A percentile compares a stretch with the other conserved stretches of the same genome.
Evolutionary conservation across 1,284 basidiomycete genomes (phyloP).

Genomic region (Cutaneotrichosporon dermatis): DNA sequence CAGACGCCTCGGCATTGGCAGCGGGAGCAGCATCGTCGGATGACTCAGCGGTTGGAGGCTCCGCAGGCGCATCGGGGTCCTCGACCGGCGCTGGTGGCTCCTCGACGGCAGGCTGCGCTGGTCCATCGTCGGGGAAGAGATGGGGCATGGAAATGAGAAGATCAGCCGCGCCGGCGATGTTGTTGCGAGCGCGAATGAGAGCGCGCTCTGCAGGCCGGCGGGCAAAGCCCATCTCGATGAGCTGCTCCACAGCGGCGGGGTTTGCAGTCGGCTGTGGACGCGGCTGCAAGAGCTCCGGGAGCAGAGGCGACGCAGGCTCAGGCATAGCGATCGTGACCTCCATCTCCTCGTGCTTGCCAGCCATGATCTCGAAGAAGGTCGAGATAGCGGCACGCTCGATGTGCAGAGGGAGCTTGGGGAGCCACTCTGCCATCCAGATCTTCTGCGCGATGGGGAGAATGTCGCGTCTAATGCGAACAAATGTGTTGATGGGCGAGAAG

Average conservation of each 20-base stretch:
- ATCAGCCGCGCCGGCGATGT: slow-evolving; percentile 84
- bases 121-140: slow-evolving; percentile 54
- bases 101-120: slow-evolving; percentile 15
- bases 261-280: slow-evolving; percentile 53
- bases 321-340: slow-evolving; percentile 10
- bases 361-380: slow-evolving; percentile 73
- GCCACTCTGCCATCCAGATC: slow-evolving; percentile 82
- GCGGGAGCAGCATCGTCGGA: background rate
- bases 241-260: slow-evolving; percentile 69
- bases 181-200: slow-evolving; percentile 77
- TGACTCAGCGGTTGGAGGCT: background rate
- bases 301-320: slow-evolving; percentile 4
- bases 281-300: slow-evolving; percentile 2
- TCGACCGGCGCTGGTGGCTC: slow-evolving; percentile 8
- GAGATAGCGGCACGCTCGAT: slow-evolving; percentile 71
- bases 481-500: slow-evolving; percentile 69
- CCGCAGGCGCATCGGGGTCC: slow-evolving; percentile 1
- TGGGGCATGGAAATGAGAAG: slow-evolving; percentile 78
- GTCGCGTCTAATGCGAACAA: slow-evolving; percentile 71
- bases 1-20: slow-evolving; percentile 1
- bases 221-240: slow-evolving; percentile 96
- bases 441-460: slow-evolving; percentile 64
- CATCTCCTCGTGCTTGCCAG: slow-evolving; percentile 72
- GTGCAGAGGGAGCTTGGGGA: slow-evolving; percentile 65
- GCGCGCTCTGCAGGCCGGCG: slow-evolving; percentile 78